Base-by-base conservation (phyloP, 345 rosid species). In the Boechera retrofracta region DNA sequence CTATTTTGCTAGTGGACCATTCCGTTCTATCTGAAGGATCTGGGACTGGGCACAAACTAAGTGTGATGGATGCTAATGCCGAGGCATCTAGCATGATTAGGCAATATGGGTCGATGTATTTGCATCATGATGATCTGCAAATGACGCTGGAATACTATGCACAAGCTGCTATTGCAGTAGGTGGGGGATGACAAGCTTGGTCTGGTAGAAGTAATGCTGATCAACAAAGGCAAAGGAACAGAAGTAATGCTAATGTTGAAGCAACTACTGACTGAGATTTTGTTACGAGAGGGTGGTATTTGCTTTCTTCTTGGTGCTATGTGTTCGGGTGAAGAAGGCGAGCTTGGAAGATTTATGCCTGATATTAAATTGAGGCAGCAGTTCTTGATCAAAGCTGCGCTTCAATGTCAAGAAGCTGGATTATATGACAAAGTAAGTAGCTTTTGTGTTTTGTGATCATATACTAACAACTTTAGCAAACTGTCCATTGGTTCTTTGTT, bases 81-180 rank as follows among this genome's bases (percentile, higher is more conserved):
- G 97, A 93, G 82, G 88, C 89, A 51, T 84, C 92, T 68, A 91
- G 95, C 86, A 76, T 93, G 73, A 93, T 91, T 71, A 87, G 92
- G 78, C 92, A 85, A 79, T 83, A 85, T 82, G 97, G 98, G 9
- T 86, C 93, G 57, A 83, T 87, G 66, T 88, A 78, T 84, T 74
- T 91, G 61, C 88, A 85, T 67, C 84, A 80, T 29, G 92, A 95
- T 16, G 82, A 89, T 77, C 88, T 91, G 67, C 80, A 85, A 58
- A 72, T 83, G 86, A 84, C 95, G 74, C 76, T 93, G 69, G 98
- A 93, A 75, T 93, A 93, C 83, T 93, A 88, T 76, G 92, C 91
- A 53, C 95, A 91, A 83, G 98, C 98, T 77, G 93, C 98, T 66
- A 89, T 89, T 70, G 87, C 92, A 49, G 89, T 91, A 35, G 97